A percentile compares a stretch with the other conserved stretches of the same genome.
Conservation (phyloP, 78 protist genomes). For the Dictyostelium capitatum region DNA sequence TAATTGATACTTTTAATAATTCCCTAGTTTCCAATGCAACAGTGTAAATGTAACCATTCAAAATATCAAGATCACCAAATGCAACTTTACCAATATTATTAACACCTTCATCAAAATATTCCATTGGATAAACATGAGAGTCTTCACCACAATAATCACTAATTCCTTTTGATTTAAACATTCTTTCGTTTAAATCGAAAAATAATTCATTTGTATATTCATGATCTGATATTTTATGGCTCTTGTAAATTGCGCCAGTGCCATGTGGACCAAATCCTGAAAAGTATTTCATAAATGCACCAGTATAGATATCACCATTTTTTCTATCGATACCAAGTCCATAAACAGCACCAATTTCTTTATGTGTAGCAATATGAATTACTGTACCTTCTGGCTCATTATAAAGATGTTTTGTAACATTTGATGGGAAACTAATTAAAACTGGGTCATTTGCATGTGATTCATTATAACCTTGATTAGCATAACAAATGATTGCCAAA, state of each 20-base stretch:
- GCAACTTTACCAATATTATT: conserved; percentile 10
- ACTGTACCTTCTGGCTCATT: conserved; percentile 25
- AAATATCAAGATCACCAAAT: conserved; percentile 57
- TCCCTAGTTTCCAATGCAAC: conserved; percentile 8
- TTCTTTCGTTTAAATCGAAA: conserved; percentile 15
- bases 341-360: conserved; percentile 33
- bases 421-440: conserved; percentile 10
- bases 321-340: conserved; percentile 23
- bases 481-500: conserved; percentile 24
- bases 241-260: conserved; percentile 45
- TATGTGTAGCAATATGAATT: background rate
- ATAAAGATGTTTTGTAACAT: conserved; percentile 4
- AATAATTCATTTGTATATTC: background rate
- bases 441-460: conserved; percentile 42
- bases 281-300: conserved; percentile 38
- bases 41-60: background rate
- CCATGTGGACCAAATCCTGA: conserved; percentile 49
- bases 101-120: conserved; percentile 10
- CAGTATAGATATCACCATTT: background rate
- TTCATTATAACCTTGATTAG: conserved; percentile 2
- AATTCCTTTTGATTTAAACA: background rate
- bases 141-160: conserved; percentile 24
- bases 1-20: background rate
- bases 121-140: background rate
- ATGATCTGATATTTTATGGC: background rate